Evolutionary conservation across 805 yeast species (phyloP).

Genomic region (Candida suzukii): DNA sequence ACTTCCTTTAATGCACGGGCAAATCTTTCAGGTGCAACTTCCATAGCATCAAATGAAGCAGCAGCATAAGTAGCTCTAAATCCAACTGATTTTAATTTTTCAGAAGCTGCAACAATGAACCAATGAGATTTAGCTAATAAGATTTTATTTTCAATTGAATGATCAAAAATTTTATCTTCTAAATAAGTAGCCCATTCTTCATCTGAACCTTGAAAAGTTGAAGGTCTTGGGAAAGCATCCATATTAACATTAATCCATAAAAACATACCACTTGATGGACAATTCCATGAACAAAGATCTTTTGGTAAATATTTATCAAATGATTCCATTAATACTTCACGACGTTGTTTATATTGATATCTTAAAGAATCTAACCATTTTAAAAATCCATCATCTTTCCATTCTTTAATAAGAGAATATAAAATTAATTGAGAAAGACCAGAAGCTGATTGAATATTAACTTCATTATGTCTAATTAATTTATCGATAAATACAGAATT

Average conservation of each 20-base stretch:
- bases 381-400: slow-evolving; percentile 56
- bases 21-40: slow-evolving; percentile 19
- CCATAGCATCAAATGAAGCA: slow-evolving; percentile 18
- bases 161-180: slow-evolving; percentile 20
- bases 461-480: slow-evolving; percentile 55
- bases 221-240: slow-evolving; percentile 30
- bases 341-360: slow-evolving; percentile 53
- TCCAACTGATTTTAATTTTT: slow-evolving; percentile 12
- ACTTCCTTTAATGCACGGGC: slow-evolving; percentile 15
- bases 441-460: slow-evolving; percentile 64
- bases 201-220: slow-evolving; percentile 21
- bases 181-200: slow-evolving; percentile 23
- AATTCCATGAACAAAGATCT: slow-evolving; percentile 33
- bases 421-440: slow-evolving; percentile 64
- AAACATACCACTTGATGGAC: slow-evolving; percentile 40
- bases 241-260: slow-evolving; percentile 35
- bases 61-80: slow-evolving; percentile 27
- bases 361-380: slow-evolving; percentile 66
- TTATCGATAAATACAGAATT: slow-evolving; percentile 49
- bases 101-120: slow-evolving; percentile 21
- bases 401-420: slow-evolving; percentile 50
- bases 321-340: slow-evolving; percentile 35
- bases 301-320: slow-evolving; percentile 40
- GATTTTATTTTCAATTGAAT: slow-evolving; percentile 17
- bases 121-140: slow-evolving; percentile 27